These are phyloP conservation scores for Amaranthus palmeri DNA, from an alignment of 148 eudicot species.

Conservation along the genomic window DNA sequence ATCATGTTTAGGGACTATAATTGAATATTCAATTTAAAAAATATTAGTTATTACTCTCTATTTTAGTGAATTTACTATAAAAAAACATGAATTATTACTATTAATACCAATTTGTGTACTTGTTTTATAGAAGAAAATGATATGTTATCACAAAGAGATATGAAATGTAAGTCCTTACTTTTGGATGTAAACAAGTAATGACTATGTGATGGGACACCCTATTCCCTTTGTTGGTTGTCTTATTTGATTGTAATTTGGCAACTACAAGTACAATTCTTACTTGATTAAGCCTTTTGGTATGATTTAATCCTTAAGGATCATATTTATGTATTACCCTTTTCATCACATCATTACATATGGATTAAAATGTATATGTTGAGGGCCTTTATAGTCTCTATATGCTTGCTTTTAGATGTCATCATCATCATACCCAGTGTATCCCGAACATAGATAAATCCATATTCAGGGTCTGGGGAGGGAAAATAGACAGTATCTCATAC, in stretches of 20 bases:
- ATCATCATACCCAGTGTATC: too few species aligned
- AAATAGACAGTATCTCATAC: too few species aligned
- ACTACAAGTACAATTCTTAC: conserved; percentile 9
- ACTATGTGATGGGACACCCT: conserved; percentile 6
- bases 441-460: too few species aligned
- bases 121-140: background rate
- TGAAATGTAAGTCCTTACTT: background rate
- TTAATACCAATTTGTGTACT: background rate
- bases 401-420: background rate
- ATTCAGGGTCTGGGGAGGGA: too few species aligned
- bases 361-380: background rate
- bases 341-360: background rate
- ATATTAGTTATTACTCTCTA: too few species aligned
- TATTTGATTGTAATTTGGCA: conserved; percentile 10
- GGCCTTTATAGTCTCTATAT: background rate
- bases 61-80: too few species aligned
- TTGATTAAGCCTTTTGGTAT: conserved; percentile 12
- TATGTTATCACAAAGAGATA: background rate
- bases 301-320: conserved; percentile 1
- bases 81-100: background rate
- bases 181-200: background rate
- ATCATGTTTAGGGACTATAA: too few species aligned
- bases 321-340: background rate
- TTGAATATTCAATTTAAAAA: too few species aligned
- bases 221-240: background rate